These are phyloP conservation scores for Bipolaris victoriae DNA, from an alignment of 2,329 filamentous ascomycete genomes.

Conservation along the genomic window DNA sequence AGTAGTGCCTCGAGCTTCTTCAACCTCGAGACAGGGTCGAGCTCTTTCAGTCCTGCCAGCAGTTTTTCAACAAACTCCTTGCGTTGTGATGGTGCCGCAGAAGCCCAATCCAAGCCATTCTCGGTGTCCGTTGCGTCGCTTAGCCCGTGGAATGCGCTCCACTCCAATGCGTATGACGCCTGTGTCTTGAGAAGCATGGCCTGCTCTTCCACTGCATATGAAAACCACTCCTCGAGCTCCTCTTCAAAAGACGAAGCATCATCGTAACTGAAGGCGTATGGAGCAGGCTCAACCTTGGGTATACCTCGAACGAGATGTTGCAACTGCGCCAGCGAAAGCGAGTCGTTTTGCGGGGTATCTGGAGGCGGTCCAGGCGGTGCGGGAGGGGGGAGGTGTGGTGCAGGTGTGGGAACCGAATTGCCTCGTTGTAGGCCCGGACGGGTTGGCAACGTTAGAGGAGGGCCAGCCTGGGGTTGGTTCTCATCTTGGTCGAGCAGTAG, in stretches of 20 bases:
- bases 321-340: conserved; percentile 56
- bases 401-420: conserved; percentile 47
- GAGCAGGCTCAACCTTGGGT: conserved; percentile 50
- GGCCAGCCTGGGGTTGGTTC: conserved; percentile 22
- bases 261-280: conserved; percentile 77
- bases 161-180: conserved; percentile 77
- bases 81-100: conserved; percentile 63
- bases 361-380: conserved; percentile 44
- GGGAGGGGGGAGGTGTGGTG: conserved; percentile 53
- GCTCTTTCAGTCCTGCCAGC: conserved; percentile 40
- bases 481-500: conserved; percentile 35
- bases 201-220: conserved; percentile 86
- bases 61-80: conserved; percentile 62
- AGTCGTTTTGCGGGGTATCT: conserved; percentile 48
- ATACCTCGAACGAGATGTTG: conserved; percentile 53
- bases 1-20: conserved; percentile 53
- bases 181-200: conserved; percentile 77
- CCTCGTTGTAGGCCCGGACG: conserved; percentile 52
- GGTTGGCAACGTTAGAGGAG: conserved; percentile 32
- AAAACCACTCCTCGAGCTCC: conserved; percentile 98
- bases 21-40: conserved; percentile 39
- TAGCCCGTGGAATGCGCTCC: conserved; percentile 56
- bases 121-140: conserved; percentile 49
- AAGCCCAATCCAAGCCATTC: conserved; percentile 67
- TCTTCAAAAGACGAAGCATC: conserved; percentile 70